A percentile compares a stretch with the other conserved stretches of the same genome.
Evolutionary conservation across 2,329 filamentous ascomycete genomes (phyloP).

Genomic region (Cladosporium sp.): DNA sequence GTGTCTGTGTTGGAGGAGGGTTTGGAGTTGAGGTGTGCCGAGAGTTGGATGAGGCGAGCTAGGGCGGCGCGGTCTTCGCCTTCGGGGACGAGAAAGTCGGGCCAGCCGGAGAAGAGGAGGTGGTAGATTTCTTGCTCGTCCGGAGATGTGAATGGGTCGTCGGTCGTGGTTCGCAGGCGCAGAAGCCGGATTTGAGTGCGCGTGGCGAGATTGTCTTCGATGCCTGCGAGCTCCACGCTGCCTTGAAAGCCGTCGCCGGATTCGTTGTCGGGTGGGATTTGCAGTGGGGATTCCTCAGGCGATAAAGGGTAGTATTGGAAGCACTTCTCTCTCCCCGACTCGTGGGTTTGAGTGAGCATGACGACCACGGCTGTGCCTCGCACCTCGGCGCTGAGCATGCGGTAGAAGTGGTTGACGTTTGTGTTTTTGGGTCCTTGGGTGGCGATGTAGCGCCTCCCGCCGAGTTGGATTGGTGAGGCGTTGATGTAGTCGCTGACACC

Average conservation of each 20-base stretch:
- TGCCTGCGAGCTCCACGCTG: constrained; percentile 58
- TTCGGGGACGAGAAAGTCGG: constrained; percentile 80
- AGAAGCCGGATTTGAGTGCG: constrained; percentile 72
- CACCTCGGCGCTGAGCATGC: constrained; percentile 75
- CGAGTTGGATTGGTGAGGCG: constrained; percentile 43
- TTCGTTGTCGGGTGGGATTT: constrained; percentile 22
- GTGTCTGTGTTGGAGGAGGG: constrained; percentile 15
- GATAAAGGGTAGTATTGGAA: constrained; percentile 68
- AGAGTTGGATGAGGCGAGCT: constrained; percentile 65
- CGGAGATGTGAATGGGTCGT: constrained; percentile 30
- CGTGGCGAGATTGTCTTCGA: constrained; percentile 52
- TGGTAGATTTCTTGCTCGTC: constrained; percentile 71
- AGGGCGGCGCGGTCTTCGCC: constrained; percentile 64
- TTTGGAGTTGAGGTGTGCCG: constrained; percentile 51
- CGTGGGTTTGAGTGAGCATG: constrained; percentile 89
- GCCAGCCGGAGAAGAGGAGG: constrained; percentile 82
- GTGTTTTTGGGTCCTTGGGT: constrained; percentile 79
- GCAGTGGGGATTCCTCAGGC: constrained; percentile 25
- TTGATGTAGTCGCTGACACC: constrained; percentile 55
- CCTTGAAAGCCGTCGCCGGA: constrained; percentile 55
- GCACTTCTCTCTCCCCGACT: constrained; percentile 76
- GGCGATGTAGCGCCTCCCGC: constrained; percentile 69
- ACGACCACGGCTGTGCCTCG: constrained; percentile 67
- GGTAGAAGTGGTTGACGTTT: constrained; percentile 81
- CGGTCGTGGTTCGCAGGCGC: constrained; percentile 42